A percentile compares a stretch with the other conserved stretches of the same genome.
Evolutionary conservation across 2,329 filamentous ascomycete genomes (phyloP).

Genomic region (Cladorrhinum sp.): DNA sequence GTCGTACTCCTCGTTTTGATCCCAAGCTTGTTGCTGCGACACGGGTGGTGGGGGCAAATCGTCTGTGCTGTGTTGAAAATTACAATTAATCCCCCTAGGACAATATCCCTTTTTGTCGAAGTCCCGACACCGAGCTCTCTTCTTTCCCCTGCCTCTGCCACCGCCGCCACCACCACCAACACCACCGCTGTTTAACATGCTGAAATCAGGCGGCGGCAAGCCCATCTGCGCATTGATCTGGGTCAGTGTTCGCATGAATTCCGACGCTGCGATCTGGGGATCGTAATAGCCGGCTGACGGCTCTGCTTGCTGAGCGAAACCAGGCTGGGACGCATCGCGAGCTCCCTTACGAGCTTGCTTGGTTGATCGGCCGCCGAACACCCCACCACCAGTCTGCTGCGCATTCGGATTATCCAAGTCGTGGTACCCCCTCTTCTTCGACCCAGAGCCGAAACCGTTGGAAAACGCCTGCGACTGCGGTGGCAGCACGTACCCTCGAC

Average conservation of each 20-base stretch:
- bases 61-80: constrained; percentile 61
- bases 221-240: neutral
- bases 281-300: constrained; percentile 20
- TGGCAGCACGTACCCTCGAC: neutral
- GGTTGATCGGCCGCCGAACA: constrained; percentile 39
- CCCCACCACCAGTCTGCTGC: constrained; percentile 30
- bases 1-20: constrained; percentile 51
- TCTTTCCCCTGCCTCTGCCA: constrained; percentile 25
- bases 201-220: neutral
- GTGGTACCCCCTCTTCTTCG: constrained; percentile 53
- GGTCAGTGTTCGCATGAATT: constrained; percentile 15
- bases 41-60: constrained; percentile 20
- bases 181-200: neutral
- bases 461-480: constrained; percentile 14
- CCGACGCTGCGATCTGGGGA: constrained; percentile 8
- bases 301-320: constrained; percentile 27
- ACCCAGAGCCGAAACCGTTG: constrained; percentile 23
- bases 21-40: neutral
- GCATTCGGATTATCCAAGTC: constrained; percentile 46
- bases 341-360: constrained; percentile 60
- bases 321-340: constrained; percentile 31
- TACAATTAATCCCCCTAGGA: constrained; percentile 62
- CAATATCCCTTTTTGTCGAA: constrained; percentile 74
- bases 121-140: constrained; percentile 56
- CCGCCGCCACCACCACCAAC: too few species aligned